phyloP scores from a whole-genome alignment of 1,284 basidiomycete genomes.

The Irpex lacteus region DNA sequence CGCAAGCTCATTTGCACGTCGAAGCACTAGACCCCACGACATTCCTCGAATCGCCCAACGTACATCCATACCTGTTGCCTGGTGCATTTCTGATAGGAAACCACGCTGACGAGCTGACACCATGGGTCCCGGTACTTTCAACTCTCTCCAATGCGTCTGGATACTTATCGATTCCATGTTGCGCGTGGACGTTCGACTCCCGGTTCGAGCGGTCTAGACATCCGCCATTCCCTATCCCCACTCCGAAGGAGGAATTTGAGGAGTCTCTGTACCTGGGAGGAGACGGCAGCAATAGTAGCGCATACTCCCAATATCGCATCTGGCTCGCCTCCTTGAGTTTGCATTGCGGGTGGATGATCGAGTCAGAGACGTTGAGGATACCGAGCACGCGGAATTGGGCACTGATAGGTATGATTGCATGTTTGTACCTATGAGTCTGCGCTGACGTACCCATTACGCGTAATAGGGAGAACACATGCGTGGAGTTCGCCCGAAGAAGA shows the following conservation, averaged over 20 bases:
- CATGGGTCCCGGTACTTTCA: constrained; percentile 79
- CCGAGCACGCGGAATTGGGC: constrained; percentile 95
- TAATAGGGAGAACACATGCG: constrained; percentile 28
- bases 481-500: constrained; percentile 18
- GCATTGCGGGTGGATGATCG: constrained; percentile 82
- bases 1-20: constrained; percentile 58
- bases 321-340: constrained; percentile 75
- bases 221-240: constrained; percentile 36
- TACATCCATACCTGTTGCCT: constrained; percentile 27
- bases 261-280: constrained; percentile 57
- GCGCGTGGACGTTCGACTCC: constrained; percentile 74
- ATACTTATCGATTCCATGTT: constrained; percentile 92
- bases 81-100: constrained; percentile 88
- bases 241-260: constrained; percentile 34
- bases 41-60: not conserved
- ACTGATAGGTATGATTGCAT: constrained; percentile 63
- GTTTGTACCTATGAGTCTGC: not conserved
- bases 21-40: constrained; percentile 63
- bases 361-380: constrained; percentile 85
- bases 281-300: constrained; percentile 52
- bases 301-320: constrained; percentile 79
- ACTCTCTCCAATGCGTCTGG: constrained; percentile 62
- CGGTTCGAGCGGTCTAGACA: constrained; percentile 51
- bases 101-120: constrained; percentile 95
- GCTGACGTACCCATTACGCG: constrained; percentile 10